Base-by-base conservation (phyloP, 2,329 filamentous ascomycete species). In the Didymella exigua region DNA sequence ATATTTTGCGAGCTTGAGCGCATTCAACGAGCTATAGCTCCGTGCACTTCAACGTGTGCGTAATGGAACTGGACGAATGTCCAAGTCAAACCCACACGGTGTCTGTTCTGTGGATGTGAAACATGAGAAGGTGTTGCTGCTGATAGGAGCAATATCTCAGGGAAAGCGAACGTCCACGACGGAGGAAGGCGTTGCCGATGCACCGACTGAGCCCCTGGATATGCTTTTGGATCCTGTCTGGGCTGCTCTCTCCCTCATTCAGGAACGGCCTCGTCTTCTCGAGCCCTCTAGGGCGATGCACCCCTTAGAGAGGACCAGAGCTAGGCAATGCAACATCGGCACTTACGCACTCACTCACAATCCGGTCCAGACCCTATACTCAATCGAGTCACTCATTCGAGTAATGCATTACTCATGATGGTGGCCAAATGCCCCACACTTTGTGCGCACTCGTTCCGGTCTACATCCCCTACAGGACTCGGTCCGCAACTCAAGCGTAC, bases 31-130 rank as follows among this genome's bases (percentile, higher is more conserved):
- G 52, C 52, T 37, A 46, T 50, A 34, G 53, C 53, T 51, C 47
- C 43, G 53, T 42, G 27, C 53, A 51, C 42, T 48, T 56, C 48
- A 56, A 56, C 53, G 47, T 56, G 48, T 44, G 53, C 48, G 30
- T 56, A 51, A 51, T 48, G 21, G 31, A 37, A 55, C 10, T 14
- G 40, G 31, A 29, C 31, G 8, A 34, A 36, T 5, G 31, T 29
- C 19, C 37, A 13, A n/a, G 33, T 33, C 30, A 27, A n/a, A 42
- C 5, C 26, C 21, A 38, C 36, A n/a, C 18, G 5, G 9, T 14
- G 13, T 24, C 21, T 14, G 14, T 16, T 24, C 18, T n/a, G 36
- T 27, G 19, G 9, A 5, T 21, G 18, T 4, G n/a, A 11, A 5
- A n/a, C 4, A 6, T 1, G 16, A 33, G 18, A 10, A n/a, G 13